phyloP scores from a whole-genome alignment of 352 stramenopile species.

The Globisporangium viniferum region DNA sequence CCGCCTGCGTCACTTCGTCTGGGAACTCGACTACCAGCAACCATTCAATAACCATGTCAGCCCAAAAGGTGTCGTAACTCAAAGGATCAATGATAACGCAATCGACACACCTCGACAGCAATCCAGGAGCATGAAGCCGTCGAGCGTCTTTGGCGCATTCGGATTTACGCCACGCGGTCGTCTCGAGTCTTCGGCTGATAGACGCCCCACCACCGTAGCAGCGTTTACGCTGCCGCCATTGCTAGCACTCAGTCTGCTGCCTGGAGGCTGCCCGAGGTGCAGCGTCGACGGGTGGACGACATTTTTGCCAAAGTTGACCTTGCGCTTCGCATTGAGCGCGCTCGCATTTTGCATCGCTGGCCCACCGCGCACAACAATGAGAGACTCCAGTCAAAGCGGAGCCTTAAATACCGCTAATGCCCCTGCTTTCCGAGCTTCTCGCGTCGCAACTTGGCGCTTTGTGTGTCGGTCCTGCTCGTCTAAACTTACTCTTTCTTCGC shows the following conservation, averaged over 20 bases:
- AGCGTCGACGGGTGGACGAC: slow-evolving; percentile 24
- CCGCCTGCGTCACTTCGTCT: slow-evolving; percentile 63
- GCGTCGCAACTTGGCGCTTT: neutral
- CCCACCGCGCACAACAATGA: neutral
- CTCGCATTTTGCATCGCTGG: slow-evolving; percentile 18
- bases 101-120: slow-evolving; percentile 53
- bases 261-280: slow-evolving; percentile 10
- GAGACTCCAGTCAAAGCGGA: neutral
- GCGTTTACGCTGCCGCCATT: neutral
- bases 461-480: neutral
- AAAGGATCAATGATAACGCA: neutral
- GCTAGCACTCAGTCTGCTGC: neutral
- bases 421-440: neutral
- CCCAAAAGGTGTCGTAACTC: neutral
- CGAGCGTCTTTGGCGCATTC: slow-evolving; percentile 45
- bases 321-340: slow-evolving; percentile 23
- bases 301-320: slow-evolving; percentile 25
- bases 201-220: neutral
- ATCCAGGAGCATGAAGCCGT: slow-evolving; percentile 79
- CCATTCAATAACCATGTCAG: neutral
- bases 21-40: slow-evolving; percentile 65
- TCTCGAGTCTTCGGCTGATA: neutral
- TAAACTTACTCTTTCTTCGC: neutral
- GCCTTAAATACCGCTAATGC: neutral
- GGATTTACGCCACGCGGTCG: slow-evolving; percentile 17